Percentiles rank a stretch among this genome's conserved stretches.
Conservation (phyloP, 2,329 filamentous ascomycete species). For the Fusarium pseudonygamai region DNA sequence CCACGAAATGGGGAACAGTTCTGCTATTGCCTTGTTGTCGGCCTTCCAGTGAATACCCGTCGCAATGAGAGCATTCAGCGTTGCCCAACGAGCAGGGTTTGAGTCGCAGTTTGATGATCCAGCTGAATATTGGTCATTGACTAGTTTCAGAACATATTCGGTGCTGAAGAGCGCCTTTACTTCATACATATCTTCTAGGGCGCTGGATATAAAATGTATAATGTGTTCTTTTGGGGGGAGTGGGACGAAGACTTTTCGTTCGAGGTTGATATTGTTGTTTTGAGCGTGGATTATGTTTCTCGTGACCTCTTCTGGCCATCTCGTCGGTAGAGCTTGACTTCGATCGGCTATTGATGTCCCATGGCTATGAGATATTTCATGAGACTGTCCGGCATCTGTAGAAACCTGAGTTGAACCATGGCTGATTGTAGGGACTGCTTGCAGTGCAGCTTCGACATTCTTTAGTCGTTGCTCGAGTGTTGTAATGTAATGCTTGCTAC, state of each 20-base stretch:
- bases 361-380: rapidly evolving
- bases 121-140: neutral
- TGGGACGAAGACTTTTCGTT: neutral
- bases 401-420: rapidly evolving
- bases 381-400: rapidly evolving
- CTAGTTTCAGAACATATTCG: neutral
- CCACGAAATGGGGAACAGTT: neutral
- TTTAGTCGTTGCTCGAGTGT: neutral
- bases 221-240: neutral
- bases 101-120: neutral
- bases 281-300: neutral
- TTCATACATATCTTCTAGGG: neutral
- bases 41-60: neutral
- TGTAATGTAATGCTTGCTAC: neutral
- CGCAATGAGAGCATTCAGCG: neutral
- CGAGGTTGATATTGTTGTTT: neutral
- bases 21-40: neutral
- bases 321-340: neutral
- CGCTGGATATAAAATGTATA: neutral
- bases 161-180: neutral
- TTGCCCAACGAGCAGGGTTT: neutral
- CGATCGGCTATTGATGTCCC: rapidly evolving
- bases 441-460: neutral
- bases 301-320: neutral
- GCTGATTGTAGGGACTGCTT: rapidly evolving